Percentiles rank a stretch among this genome's conserved stretches.
Conservation (phyloP, 1,284 basidiomycete species). For the Marasmius oreades region DNA sequence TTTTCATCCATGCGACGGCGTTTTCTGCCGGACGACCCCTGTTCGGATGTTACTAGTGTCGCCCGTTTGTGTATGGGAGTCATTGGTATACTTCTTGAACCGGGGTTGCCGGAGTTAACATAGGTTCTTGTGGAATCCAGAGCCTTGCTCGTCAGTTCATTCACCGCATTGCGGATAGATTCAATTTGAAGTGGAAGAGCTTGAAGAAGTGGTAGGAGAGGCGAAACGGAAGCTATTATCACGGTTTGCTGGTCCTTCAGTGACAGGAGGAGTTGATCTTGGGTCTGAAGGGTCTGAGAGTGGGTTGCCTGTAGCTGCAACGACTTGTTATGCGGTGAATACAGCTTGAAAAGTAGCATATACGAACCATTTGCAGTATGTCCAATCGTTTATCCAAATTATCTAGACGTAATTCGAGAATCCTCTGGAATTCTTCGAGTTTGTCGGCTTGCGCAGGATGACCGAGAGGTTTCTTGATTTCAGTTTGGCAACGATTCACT, state of each 20-base stretch:
- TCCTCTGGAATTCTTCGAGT: conserved; percentile 38
- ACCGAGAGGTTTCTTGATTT: conserved; percentile 55
- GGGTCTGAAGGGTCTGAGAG: conserved; percentile 44
- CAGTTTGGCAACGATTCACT: conserved; percentile 59
- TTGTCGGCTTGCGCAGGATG: conserved; percentile 46
- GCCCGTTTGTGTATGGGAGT: not conserved
- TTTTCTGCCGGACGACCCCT: conserved; percentile 3
- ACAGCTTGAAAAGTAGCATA: not conserved
- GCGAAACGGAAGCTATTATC: conserved; percentile 47
- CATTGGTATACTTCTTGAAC: not conserved
- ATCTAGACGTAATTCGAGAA: conserved; percentile 38
- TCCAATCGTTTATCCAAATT: conserved; percentile 54
- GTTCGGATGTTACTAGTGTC: not conserved
- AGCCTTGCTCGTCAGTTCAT: conserved; percentile 30
- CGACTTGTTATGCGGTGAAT: not conserved
- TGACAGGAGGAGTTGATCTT: conserved; percentile 49
- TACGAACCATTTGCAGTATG: conserved; percentile 45
- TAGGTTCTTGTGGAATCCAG: conserved; percentile 11
- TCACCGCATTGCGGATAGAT: conserved; percentile 37
- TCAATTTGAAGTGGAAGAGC: conserved; percentile 55
- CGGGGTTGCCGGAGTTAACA: not conserved
- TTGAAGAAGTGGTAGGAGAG: conserved; percentile 56
- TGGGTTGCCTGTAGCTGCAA: conserved; percentile 43
- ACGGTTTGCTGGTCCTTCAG: conserved; percentile 54
- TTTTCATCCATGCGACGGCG: conserved; percentile 13